These are phyloP conservation scores for Endoconidiophora laricicola DNA, from an alignment of 2,329 filamentous ascomycete species.

Conservation along the genomic window DNA sequence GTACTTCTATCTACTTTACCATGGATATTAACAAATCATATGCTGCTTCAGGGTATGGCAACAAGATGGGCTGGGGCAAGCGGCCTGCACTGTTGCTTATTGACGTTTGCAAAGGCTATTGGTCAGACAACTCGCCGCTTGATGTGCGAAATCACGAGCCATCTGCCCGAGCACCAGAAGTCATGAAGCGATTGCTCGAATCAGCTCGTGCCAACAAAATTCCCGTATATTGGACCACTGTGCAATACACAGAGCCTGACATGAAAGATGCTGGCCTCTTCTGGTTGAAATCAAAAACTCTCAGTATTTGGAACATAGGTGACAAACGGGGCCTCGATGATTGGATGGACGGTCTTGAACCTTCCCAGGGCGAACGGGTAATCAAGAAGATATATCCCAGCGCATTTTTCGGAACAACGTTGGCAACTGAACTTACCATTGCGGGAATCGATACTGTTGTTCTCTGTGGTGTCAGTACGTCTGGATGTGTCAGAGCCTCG, in stretches of 20 bases:
- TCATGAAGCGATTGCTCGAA: slow-evolving; percentile 24
- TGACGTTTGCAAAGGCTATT: slow-evolving; percentile 32
- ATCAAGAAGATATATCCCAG: slow-evolving; percentile 28
- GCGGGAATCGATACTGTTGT: slow-evolving; percentile 27
- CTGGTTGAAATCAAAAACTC: slow-evolving; percentile 25
- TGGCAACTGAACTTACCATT: slow-evolving; percentile 24
- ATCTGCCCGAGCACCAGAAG: slow-evolving; percentile 21
- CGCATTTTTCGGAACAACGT: slow-evolving; percentile 29
- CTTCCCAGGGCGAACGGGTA: slow-evolving; percentile 20
- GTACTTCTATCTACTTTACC: not conserved
- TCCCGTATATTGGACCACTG: slow-evolving; percentile 28
- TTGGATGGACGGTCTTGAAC: slow-evolving; percentile 25
- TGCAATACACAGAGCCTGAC: slow-evolving; percentile 25
- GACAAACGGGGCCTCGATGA: slow-evolving; percentile 23
- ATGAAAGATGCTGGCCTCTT: slow-evolving; percentile 30
- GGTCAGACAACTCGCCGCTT: slow-evolving; percentile 25
- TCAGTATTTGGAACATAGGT: slow-evolving; percentile 25
- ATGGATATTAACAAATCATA: slow-evolving; percentile 15
- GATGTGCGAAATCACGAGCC: slow-evolving; percentile 23
- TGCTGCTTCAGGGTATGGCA: slow-evolving; percentile 22
- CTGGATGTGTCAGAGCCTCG: slow-evolving; percentile 28
- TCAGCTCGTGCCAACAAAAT: slow-evolving; percentile 23
- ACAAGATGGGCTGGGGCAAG: slow-evolving; percentile 27
- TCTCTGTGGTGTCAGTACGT: slow-evolving; percentile 30
- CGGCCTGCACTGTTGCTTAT: slow-evolving; percentile 27